Percentiles rank a stretch among this genome's conserved stretches.
Evolutionary conservation across 768 basidiomycete genomes (phyloP).

Genomic region (Nidularia pulvinata): DNA sequence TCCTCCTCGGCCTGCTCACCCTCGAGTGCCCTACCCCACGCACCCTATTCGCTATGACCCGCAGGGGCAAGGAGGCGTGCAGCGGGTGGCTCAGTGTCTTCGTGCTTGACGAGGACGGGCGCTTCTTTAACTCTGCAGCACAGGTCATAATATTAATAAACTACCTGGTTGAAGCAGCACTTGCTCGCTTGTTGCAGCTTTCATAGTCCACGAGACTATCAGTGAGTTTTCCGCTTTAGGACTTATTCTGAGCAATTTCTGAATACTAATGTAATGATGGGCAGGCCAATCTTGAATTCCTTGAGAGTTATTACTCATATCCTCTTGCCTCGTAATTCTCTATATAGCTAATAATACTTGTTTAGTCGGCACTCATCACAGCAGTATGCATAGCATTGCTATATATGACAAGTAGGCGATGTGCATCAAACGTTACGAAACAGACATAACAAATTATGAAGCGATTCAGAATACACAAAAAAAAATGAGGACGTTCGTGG

Average conservation of each 20-base stretch:
- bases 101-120: conserved; percentile 16
- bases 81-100: conserved; percentile 45
- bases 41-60: conserved; percentile 46
- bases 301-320: conserved; percentile 35
- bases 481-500: too few species aligned
- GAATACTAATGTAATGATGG: too few species aligned
- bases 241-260: too few species aligned
- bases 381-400: too few species aligned
- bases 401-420: too few species aligned
- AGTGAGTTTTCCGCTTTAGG: conserved; percentile 42
- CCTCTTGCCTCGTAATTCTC: conserved; percentile 7
- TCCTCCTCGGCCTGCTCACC: conserved; percentile 38
- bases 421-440: too few species aligned
- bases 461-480: too few species aligned
- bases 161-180: too few species aligned
- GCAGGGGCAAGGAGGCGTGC: conserved; percentile 21
- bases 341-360: conserved; percentile 27
- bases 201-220: conserved; percentile 20
- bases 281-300: too few species aligned
- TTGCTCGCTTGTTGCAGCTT: neutral
- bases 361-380: too few species aligned
- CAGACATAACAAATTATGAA: too few species aligned
- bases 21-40: conserved; percentile 28
- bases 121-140: conserved; percentile 6
- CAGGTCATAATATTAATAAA: conserved; percentile 13